Percentiles rank a stretch among this genome's conserved stretches.
phyloP scores from a whole-genome alignment of 2,329 filamentous ascomycete species.

The Trichoderma breve region DNA sequence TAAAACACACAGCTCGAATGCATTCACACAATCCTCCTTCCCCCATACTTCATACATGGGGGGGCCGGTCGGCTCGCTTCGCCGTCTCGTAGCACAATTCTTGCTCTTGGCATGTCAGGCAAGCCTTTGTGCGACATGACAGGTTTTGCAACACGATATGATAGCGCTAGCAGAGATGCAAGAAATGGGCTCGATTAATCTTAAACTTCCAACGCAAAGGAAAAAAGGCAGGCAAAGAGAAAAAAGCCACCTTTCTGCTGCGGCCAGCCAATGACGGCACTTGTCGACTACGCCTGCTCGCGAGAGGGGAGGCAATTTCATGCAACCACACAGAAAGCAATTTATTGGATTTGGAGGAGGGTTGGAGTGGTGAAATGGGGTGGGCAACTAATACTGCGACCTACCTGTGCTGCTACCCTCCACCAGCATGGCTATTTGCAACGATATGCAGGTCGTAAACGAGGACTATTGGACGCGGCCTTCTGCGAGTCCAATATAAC shows the following conservation, averaged over 20 bases:
- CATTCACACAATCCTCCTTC: background rate
- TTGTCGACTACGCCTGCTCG: background rate
- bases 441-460: background rate
- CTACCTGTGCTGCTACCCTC: background rate
- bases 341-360: background rate
- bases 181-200: background rate
- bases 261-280: constrained; percentile 8
- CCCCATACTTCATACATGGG: background rate
- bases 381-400: background rate
- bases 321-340: background rate
- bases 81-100: background rate
- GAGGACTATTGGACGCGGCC: background rate
- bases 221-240: background rate
- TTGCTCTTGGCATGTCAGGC: background rate
- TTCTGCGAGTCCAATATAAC: background rate
- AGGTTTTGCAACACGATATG: background rate
- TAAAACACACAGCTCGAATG: background rate
- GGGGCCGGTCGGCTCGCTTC: background rate
- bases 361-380: background rate
- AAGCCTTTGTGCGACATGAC: background rate
- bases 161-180: background rate
- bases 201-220: background rate
- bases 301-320: background rate
- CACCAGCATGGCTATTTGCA: background rate
- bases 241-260: background rate